Conservation (phyloP, 164 flowering plant genomes). For the Chimonanthus salicifolius region DNA sequence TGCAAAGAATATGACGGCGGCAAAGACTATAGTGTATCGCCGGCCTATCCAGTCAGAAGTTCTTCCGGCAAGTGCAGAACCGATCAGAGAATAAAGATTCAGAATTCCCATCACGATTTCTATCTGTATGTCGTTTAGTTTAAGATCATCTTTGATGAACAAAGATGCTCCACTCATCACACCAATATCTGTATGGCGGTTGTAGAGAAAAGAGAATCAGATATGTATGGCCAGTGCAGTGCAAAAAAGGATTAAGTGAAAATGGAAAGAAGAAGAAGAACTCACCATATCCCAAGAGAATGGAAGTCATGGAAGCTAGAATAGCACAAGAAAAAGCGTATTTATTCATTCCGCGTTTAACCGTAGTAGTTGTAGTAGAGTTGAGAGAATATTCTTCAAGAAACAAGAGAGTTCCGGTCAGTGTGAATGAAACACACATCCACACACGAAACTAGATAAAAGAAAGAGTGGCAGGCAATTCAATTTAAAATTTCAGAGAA, state of each 20-base stretch:
- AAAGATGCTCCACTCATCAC: neutral
- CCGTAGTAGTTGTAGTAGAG: neutral
- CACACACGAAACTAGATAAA: too few species aligned
- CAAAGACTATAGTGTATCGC: conserved; percentile 15
- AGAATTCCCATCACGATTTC: conserved; percentile 13
- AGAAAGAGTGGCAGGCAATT: too few species aligned
- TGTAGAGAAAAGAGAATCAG: neutral
- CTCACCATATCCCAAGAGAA: conserved; percentile 13
- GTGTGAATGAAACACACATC: too few species aligned
- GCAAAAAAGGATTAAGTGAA: neutral
- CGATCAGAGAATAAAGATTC: conserved; percentile 13
- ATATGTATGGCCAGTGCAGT: neutral
- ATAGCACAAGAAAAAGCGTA: conserved; percentile 10
- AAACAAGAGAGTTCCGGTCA: too few species aligned
- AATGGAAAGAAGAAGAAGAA: neutral
- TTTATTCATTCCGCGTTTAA: conserved; percentile 2
- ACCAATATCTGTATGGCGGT: neutral
- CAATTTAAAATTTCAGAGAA: too few species aligned
- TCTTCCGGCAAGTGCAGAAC: conserved; percentile 11
- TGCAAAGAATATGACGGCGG: conserved; percentile 11
- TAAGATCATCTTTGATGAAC: conserved; percentile 14
- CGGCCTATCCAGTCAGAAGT: conserved; percentile 24
- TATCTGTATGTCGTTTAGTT: conserved; percentile 6
- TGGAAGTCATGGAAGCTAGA: neutral
- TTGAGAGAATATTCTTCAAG: neutral